These are phyloP conservation scores for Penicillium egyptiacum DNA, from an alignment of 495 filamentous ascomycete genomes.

Conservation along the genomic window DNA sequence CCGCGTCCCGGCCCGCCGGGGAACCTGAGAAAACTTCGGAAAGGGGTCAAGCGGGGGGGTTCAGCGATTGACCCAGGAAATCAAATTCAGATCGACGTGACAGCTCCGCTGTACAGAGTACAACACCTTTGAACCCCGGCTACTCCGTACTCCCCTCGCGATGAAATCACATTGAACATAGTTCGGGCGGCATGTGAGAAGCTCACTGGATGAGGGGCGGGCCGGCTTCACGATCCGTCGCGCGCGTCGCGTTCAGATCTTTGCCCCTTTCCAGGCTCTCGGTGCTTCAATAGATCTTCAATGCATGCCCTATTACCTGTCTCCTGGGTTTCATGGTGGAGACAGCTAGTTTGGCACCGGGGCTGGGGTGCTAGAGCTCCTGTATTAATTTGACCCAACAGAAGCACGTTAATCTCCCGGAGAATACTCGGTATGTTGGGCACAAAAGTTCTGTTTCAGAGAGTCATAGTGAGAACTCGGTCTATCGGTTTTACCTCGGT, in stretches of 20 bases:
- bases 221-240: conserved; percentile 7
- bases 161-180: not conserved
- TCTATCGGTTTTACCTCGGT: conserved; percentile 2
- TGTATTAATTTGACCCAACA: not conserved
- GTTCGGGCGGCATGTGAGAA: not conserved
- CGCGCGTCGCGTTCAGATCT: conserved; percentile 6
- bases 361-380: not conserved
- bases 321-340: conserved; percentile 12
- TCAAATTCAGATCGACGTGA: conserved; percentile 7
- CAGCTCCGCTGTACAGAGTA: not conserved
- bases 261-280: conserved; percentile 19
- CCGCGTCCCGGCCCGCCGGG: conserved; percentile 19
- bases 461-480: conserved; percentile 1
- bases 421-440: not conserved
- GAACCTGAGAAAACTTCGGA: conserved; percentile 5
- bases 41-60: not conserved
- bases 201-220: conserved; percentile 14
- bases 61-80: not conserved
- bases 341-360: conserved; percentile 1
- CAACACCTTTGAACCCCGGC: not conserved
- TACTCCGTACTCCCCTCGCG: not conserved
- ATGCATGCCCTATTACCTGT: conserved; percentile 13
- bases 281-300: conserved; percentile 16
- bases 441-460: conserved; percentile 2
- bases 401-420: not conserved